phyloP scores from a whole-genome alignment of 2,329 filamentous ascomycete genomes.

The Colletotrichum euphorbiae region DNA sequence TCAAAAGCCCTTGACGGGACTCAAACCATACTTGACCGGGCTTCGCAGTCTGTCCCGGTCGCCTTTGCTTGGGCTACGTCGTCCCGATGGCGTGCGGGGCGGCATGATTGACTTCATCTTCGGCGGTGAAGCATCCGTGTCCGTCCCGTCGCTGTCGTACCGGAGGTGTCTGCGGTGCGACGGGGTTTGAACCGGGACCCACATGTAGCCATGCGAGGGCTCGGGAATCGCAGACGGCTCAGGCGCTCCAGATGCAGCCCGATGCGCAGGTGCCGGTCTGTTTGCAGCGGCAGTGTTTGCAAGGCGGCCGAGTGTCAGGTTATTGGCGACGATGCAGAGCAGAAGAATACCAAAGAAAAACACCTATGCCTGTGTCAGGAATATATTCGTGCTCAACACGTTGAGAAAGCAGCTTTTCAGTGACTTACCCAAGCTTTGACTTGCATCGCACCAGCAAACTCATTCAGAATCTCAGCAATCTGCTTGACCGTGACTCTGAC shows the following conservation, averaged over 20 bases:
- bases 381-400: background rate
- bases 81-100: conserved; percentile 59
- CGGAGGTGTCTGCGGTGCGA: conserved; percentile 55
- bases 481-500: conserved; percentile 87
- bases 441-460: conserved; percentile 90
- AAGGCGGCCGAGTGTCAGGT: conserved; percentile 56
- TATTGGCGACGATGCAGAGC: conserved; percentile 62
- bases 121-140: conserved; percentile 63
- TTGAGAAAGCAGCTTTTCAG: background rate
- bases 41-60: conserved; percentile 63
- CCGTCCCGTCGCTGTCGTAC: conserved; percentile 58
- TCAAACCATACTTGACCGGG: conserved; percentile 58
- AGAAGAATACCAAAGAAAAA: conserved; percentile 64
- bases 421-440: conserved; percentile 75
- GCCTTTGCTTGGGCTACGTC: conserved; percentile 62
- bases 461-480: conserved; percentile 92
- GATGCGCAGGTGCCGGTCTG: conserved; percentile 44
- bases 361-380: conserved; percentile 50
- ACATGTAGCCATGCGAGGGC: conserved; percentile 59
- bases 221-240: conserved; percentile 45
- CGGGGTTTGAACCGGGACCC: conserved; percentile 63
- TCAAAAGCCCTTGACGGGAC: conserved; percentile 52
- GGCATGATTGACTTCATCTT: conserved; percentile 55
- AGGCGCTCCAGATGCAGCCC: conserved; percentile 40
- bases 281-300: conserved; percentile 45